Conservation (phyloP, 176 grass and related monocot genomes). For the Typha latifolia region DNA sequence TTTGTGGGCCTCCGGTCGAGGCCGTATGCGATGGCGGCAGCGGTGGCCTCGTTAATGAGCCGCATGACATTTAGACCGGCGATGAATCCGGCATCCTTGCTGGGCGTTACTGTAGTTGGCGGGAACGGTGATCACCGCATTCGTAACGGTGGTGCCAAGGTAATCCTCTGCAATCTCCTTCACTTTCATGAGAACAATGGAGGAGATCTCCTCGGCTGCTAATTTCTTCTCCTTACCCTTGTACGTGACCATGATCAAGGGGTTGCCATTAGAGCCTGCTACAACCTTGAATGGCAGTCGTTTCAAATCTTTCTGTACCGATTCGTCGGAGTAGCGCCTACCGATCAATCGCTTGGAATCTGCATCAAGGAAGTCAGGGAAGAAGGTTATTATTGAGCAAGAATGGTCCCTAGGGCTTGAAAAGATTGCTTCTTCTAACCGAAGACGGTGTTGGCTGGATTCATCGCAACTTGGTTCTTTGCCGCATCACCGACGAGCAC, state of each 20-base stretch:
- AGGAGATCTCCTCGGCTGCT: slow-evolving; percentile 44
- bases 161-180: slow-evolving; percentile 51
- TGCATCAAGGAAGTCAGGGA: not conserved
- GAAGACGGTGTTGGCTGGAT: no score
- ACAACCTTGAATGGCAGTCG: slow-evolving; percentile 59
- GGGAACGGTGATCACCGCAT: slow-evolving; percentile 44
- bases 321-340: slow-evolving; percentile 32
- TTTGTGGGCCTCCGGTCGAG: slow-evolving; percentile 47
- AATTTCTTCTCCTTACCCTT: slow-evolving; percentile 66
- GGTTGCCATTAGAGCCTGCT: slow-evolving; percentile 44
- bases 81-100: slow-evolving; percentile 52
- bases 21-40: slow-evolving; percentile 50
- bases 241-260: slow-evolving; percentile 50
- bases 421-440: no score
- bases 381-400: no score
- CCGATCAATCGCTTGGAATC: slow-evolving; percentile 57
- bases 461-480: no score
- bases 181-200: slow-evolving; percentile 57
- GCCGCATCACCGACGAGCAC: no score
- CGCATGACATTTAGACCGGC: slow-evolving; percentile 53
- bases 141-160: slow-evolving; percentile 40
- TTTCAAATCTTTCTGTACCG: slow-evolving; percentile 48
- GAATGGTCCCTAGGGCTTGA: no score
- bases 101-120: slow-evolving; percentile 50
- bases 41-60: slow-evolving; percentile 40